Base-by-base conservation (phyloP, 192 early-diverging fungal genomes). In the Umbelopsis ramanniana region DNA sequence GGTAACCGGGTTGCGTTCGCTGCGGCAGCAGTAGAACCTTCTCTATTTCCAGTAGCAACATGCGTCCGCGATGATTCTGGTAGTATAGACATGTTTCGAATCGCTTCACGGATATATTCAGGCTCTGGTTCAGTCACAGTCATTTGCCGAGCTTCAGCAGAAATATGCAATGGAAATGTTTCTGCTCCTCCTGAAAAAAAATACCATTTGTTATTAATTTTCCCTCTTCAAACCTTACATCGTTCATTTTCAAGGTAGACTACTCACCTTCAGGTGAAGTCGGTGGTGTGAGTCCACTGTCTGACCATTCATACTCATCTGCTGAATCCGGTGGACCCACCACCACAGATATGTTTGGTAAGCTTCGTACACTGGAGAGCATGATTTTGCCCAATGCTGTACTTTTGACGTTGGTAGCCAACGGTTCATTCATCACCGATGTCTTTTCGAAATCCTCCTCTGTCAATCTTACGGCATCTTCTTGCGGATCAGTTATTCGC, bases 301-400 rank as follows among this genome's bases (percentile, higher is more conserved):
- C 57, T 37, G 57, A 37, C 57, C 57, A 63, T 63, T 63, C 57
- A 33, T 63, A 63, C 37, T 63, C 57, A 14, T 63, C 57, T 9
- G 57, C 57, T 8, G 26, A 29, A 63, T 37, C 57, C 15, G 57
- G 57, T 17, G 57, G 57, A 33, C 57, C 57, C 33, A 63, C 57
- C 6, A 37, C 17, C 6, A 63, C 6, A 37, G 57, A 37, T 9
- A 63, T 14, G 2, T 29, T 14, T 0, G 57, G 57, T 19, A 63
- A 33, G 8, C 19, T 29, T 29, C 57, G 57, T 12, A 63, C 33
- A 33, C 35, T 35, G 26, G 57, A 63, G 15, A 63, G 12, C 19
- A 63, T 11, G 4, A 35, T 12, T 37, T 35, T 17, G 17, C 57
- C 57, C 4, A 6, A 3, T 63, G 23, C 9, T n/a, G 15, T 37